Evolutionary conservation across 2,329 filamentous ascomycete genomes (phyloP), one percentile per base, ranked within the genome.

Genomic region (Calonectria honghensis): DNA sequence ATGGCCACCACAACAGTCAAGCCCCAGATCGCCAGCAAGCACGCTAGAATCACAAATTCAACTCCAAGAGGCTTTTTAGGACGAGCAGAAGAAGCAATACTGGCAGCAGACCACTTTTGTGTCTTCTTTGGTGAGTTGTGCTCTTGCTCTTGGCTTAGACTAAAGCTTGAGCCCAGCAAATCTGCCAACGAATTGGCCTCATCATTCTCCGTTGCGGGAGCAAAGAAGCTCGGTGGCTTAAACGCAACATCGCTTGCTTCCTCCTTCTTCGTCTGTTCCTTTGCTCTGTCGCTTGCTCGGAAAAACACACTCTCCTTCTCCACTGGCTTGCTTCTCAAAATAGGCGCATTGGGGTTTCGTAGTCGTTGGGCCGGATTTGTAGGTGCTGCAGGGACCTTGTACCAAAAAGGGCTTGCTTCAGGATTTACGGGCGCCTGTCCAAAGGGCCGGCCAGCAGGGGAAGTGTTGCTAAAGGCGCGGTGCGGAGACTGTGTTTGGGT

Each of bases 381-480:
- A 18, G 94, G 94, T 1, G 93, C 93, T 0, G 92, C 88, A 5
- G 94, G 94, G 3, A 95, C 89, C 73, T 90, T 92, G 84, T 92
- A 94, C 88, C 92, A 93, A 81, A 96, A 95, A 1, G 93, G 91
- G 1, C 86, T 88, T 18, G 85, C 75, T 54, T 87, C 86, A 0
- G 84, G 82, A 65, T 88, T 85, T 20, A 86, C 85, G 0, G 88
- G 89, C 0, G 86, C 83, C 70, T 89, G 85, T 61, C 85, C 86
- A 73, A 91, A 91, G 1, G 85, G 81, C 10, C 86, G 79, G 73
- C 84, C 78, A 67, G 83, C 84, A 52, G 86, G 82, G 20, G 86
- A 78, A 45, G 87, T 83, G 57, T 88, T 84, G 73, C 86, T 88
- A 80, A 92, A 92, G 11, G 90, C 90, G 68, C 90, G 89, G 74